These are phyloP conservation scores for Skeletonema tropicum DNA, from an alignment of 108 stramenopile species.

Conservation along the genomic window DNA sequence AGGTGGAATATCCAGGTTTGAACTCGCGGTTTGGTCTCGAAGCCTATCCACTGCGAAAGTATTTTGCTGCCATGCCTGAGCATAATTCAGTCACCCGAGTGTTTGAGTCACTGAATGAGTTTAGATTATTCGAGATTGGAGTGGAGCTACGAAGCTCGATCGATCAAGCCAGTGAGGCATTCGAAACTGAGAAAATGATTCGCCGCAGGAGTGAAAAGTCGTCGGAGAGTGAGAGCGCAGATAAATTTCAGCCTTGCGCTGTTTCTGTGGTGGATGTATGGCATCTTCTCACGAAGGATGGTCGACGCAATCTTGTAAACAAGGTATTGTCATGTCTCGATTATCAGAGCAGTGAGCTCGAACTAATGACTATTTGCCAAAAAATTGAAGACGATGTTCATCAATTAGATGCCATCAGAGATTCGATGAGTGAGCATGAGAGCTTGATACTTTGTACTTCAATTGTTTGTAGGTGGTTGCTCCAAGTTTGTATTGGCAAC, in stretches of 20 bases:
- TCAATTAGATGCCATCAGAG: conserved; percentile 12
- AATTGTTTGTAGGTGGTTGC: conserved; percentile 51
- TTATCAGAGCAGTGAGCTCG: conserved; percentile 13
- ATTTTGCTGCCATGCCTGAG: neutral
- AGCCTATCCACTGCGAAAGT: conserved; percentile 38
- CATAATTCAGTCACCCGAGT: neutral
- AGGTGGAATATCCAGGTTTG: conserved; percentile 66
- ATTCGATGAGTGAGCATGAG: conserved; percentile 60
- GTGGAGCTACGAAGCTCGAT: conserved; percentile 43
- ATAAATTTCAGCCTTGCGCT: neutral
- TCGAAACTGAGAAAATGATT: conserved; percentile 29
- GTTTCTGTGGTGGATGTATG: conserved; percentile 9
- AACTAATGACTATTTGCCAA: neutral
- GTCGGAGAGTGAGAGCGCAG: neutral
- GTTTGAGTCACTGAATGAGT: conserved; percentile 20
- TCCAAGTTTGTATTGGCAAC: conserved; percentile 37
- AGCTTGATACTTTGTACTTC: conserved; percentile 56
- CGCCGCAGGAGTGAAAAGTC: conserved; percentile 21
- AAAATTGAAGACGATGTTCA: conserved; percentile 26
- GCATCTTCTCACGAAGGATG: conserved; percentile 23
- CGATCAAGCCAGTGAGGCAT: conserved; percentile 23
- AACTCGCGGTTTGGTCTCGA: conserved; percentile 65
- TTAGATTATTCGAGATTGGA: conserved; percentile 40
- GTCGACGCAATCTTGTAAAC: conserved; percentile 24
- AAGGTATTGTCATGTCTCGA: conserved; percentile 16